Percentiles rank a stretch among this genome's conserved stretches.
Evolutionary conservation across 495 filamentous ascomycete species (phyloP).

Genomic region (Neurospora africana): DNA sequence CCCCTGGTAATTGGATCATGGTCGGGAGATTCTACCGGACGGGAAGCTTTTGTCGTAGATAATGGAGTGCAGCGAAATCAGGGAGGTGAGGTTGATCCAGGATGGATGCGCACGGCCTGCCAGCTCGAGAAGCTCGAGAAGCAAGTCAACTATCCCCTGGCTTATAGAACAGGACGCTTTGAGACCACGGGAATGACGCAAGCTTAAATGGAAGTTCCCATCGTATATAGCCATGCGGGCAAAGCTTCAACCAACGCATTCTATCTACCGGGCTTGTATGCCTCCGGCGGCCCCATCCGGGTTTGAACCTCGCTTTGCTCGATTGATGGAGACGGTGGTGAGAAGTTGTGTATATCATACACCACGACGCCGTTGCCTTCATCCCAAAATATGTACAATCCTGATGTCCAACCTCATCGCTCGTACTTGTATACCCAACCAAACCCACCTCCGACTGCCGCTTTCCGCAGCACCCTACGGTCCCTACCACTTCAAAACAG

Average conservation of each 20-base stretch:
- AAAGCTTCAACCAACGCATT: background rate
- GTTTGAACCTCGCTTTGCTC: background rate
- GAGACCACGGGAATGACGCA: background rate
- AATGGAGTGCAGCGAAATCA: background rate
- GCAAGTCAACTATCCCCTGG: background rate
- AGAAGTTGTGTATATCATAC: too few species aligned
- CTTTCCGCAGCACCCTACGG: background rate
- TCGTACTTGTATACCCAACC: background rate
- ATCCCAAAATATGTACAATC: background rate
- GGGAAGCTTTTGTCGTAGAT: background rate
- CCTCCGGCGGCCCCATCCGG: background rate
- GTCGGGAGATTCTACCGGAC: background rate
- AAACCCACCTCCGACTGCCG: background rate
- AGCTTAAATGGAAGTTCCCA: background rate
- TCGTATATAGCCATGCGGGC: background rate
- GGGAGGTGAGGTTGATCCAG: background rate
- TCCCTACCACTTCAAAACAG: slow-evolving; percentile 16
- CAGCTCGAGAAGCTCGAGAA: background rate
- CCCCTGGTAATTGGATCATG: background rate
- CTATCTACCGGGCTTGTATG: background rate
- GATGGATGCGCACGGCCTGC: background rate
- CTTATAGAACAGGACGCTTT: background rate
- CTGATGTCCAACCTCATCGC: background rate
- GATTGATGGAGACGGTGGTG: background rate
- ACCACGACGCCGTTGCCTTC: too few species aligned